phyloP scores from a whole-genome alignment of 371 early-diverging fungal species.

The Mortierella sp. region DNA sequence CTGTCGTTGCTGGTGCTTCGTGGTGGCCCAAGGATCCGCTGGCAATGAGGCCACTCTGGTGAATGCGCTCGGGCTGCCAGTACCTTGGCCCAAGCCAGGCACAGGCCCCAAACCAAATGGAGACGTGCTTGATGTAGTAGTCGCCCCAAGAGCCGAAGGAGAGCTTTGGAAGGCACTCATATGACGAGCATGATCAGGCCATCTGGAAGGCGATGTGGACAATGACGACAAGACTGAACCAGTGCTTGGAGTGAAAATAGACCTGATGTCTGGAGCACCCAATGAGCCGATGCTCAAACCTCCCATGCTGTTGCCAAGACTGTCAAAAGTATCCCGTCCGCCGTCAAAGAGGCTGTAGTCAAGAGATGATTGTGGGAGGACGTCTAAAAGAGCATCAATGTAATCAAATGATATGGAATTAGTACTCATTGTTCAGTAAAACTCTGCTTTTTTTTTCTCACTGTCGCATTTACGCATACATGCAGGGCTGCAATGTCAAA shows the following conservation, averaged over 20 bases:
- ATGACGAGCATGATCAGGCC: constrained; percentile 50
- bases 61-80: constrained; percentile 7
- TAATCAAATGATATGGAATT: neutral
- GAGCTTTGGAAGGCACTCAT: constrained; percentile 29
- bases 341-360: constrained; percentile 47
- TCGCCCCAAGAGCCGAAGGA: constrained; percentile 7
- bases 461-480: neutral
- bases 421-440: neutral
- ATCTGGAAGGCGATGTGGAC: constrained; percentile 34
- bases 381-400: neutral
- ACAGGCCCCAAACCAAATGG: constrained; percentile 23
- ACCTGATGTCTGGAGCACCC: constrained; percentile 29
- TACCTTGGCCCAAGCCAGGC: constrained; percentile 18
- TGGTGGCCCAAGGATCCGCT: constrained; percentile 35
- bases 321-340: constrained; percentile 25
- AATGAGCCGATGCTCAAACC: constrained; percentile 10
- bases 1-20: constrained; percentile 25
- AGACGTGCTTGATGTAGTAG: constrained; percentile 10
- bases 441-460: too few relatives aligned
- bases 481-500: neutral
- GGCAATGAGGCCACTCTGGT: constrained; percentile 31
- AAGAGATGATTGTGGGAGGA: constrained; percentile 16
- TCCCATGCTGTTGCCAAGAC: neutral
- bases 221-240: constrained; percentile 20
- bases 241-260: constrained; percentile 26